Evolutionary conservation across 192 early-diverging fungal species (phyloP), one percentile per base, ranked within the genome.

Genomic region (Chytriomyces sp.): DNA sequence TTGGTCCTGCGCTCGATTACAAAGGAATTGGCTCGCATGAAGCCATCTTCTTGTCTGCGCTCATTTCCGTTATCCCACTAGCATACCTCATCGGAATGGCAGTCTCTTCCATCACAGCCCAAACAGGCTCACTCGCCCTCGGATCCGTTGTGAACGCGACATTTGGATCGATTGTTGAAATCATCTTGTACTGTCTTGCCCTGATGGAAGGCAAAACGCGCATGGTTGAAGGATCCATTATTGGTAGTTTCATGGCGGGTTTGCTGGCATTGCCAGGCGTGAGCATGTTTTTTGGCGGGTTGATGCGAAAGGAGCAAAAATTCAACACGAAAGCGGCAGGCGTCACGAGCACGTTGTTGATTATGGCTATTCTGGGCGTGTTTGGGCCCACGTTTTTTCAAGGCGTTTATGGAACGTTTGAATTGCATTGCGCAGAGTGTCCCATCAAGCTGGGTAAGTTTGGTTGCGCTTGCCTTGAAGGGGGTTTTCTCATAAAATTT

Each of bases 81-180:
- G 92, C 95, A 9, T 99, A 97, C 80, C 96, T 98, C 82, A 98
- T 99, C 80, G 97, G 97, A 5, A 95, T 94, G 91, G 94, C 93
- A 3, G 96, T 99, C 24, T 92, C 94, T n/a, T 95, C 94, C 18
- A 97, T 99, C 82, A 96, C 96, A 13, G 95, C 96, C 8, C 95
- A 98, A 81, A 95, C 95, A 9, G 85, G 85, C 0, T 92, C 91
- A 50, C 82, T 96, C 72, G 97, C 94, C 18, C 81, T 99, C 78
- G 97, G 96, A 26, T 94, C 96, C 0, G 96, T 97, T 48, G 94
- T 98, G 80, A 99, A 99, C 82, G 97, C 97, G 5, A 97, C 97
- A 0, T 99, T 99, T 82, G 97, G 97, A 46, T 92, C 90, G 43
- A 97, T 98, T 45, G 93, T 98, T 73, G 97, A 98, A 82, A 93